Percentiles rank a stretch among this genome's conserved stretches.
These are phyloP conservation scores for Helianthus tuberosus DNA, from an alignment of 129 eudicot genomes.

Conservation along the genomic window DNA sequence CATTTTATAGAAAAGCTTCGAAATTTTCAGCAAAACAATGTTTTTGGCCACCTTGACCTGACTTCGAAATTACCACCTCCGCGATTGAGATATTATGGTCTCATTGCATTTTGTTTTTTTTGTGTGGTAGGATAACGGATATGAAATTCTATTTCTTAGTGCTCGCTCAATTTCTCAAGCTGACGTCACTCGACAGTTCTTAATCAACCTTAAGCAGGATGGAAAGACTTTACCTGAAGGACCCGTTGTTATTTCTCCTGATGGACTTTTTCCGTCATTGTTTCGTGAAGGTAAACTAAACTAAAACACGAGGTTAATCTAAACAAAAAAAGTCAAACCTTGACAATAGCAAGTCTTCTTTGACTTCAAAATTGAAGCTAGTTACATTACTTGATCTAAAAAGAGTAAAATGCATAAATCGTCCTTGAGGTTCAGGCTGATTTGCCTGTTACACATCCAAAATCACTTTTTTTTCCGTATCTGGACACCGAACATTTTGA, in stretches of 20 bases:
- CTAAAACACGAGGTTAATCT: not conserved
- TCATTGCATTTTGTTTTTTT: constrained; percentile 16
- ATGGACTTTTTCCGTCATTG: constrained; percentile 96
- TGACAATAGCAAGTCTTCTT: constrained; percentile 9
- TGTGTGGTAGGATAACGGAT: constrained; percentile 85
- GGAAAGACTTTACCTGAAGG: constrained; percentile 93
- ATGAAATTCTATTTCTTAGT: constrained; percentile 86
- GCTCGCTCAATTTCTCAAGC: constrained; percentile 98
- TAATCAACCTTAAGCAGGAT: constrained; percentile 90
- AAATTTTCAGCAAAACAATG: not conserved
- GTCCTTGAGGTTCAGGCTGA: too few relatives aligned
- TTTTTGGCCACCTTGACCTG: not conserved
- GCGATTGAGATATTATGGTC: not conserved
- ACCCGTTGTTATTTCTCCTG: constrained; percentile 95
- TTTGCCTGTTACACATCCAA: too few relatives aligned
- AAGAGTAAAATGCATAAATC: not conserved
- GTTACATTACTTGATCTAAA: not conserved
- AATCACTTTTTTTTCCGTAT: too few relatives aligned
- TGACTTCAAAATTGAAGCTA: constrained; percentile 2
- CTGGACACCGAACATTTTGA: too few relatives aligned
- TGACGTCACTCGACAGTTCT: constrained; percentile 76
- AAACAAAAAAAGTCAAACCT: not conserved
- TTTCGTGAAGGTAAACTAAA: constrained; percentile 87
- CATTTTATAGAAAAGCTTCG: not conserved
- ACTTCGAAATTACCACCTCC: not conserved